Conservation (phyloP, 2,329 filamentous ascomycete genomes). For the Blumeriella jaapii region DNA sequence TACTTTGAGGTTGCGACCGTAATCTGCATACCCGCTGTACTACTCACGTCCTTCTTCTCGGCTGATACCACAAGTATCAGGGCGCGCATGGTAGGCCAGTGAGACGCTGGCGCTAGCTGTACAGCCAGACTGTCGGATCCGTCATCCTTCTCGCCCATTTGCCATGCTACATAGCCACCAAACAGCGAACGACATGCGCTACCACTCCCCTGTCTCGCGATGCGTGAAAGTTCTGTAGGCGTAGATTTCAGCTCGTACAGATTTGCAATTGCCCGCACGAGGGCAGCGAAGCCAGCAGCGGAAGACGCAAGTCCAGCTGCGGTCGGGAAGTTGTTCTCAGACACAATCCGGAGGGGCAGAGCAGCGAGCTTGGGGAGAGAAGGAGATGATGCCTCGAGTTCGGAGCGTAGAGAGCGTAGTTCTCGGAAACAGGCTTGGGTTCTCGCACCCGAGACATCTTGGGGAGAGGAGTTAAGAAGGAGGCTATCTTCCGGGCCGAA, state of each 20-base stretch:
- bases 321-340: conserved; percentile 98
- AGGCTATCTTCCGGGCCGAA: conserved; percentile 62
- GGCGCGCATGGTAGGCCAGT: conserved; percentile 94
- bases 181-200: conserved; percentile 90
- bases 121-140: conserved; percentile 82
- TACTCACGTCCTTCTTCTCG: conserved; percentile 90
- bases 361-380: conserved; percentile 72
- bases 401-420: conserved; percentile 64
- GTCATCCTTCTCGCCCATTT: conserved; percentile 63
- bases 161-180: conserved; percentile 93
- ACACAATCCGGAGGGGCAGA: conserved; percentile 74
- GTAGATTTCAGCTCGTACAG: conserved; percentile 77
- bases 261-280: conserved; percentile 79
- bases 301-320: conserved; percentile 77
- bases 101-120: conserved; percentile 73
- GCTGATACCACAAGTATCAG: conserved; percentile 84
- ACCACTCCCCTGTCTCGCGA: conserved; percentile 88
- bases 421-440: conserved; percentile 92
- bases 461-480: conserved; percentile 68
- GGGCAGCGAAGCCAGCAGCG: conserved; percentile 56
- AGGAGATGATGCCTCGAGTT: conserved; percentile 60
- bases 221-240: conserved; percentile 72
- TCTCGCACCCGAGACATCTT: conserved; percentile 77
- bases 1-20: conserved; percentile 87
- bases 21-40: conserved; percentile 91